Base-by-base conservation (phyloP, 164 flowering plant genomes). In the Amborella trichopoda region DNA sequence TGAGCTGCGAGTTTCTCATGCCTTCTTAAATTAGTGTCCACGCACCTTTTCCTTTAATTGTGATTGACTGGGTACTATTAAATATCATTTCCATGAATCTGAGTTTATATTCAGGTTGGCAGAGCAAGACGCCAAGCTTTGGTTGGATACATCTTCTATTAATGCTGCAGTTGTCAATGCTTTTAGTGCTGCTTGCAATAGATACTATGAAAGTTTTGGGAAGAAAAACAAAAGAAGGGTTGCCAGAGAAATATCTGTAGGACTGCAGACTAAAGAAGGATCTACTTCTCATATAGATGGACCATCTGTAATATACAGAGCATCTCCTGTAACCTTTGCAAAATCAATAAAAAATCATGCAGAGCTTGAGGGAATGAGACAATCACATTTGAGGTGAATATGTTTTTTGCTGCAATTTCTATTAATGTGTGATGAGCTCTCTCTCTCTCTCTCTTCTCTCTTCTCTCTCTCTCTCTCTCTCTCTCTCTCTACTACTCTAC, bases 351-450 rank as follows among this genome's bases (percentile, higher is more conserved):
- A 91, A 74, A 91, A 91, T 60, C 54, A 56, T 37, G 78, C 88
- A 51, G 99, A 91, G 59, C 52, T 84, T 45, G 79, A 80, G 59
- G 99, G 99, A 54, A 91, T 87, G 99, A 70, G 46, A 13, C 74
- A 73, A 53, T 72, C 71, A 48, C 99, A 91, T 61, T 58, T 91
- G 27, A 87, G 98, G 98, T 87, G 56, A 49, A 20, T 24, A 22
- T 6, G 28, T 25, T 28, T 22, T 5, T 14, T 37, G 5, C 18
- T 37, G 40, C 40, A 37, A 13, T 13, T 37, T 37, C 18, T n/a
- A n/a, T n/a, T n/a, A n/a, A n/a, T n/a, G n/a, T n/a, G n/a, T n/a
- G n/a, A n/a, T n/a, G n/a, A n/a, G n/a, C n/a, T n/a, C n/a, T n/a
- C n/a, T n/a, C n/a, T n/a, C n/a, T n/a, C n/a, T n/a, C n/a, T n/a